These are phyloP conservation scores for Populus tremula DNA, from an alignment of 345 rosid genomes.

Conservation along the genomic window DNA sequence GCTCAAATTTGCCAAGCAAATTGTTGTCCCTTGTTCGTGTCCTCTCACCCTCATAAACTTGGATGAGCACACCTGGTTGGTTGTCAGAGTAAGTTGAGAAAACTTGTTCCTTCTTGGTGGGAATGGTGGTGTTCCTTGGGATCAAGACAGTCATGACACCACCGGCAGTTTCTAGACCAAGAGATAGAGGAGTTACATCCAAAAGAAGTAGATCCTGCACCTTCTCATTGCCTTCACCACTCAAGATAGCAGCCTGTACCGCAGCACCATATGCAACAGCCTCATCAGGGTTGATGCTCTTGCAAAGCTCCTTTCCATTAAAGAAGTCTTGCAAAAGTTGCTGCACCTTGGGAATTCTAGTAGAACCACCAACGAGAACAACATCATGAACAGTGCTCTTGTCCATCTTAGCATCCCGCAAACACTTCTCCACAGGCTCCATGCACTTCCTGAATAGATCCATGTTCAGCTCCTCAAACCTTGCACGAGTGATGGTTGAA, in stretches of 20 bases:
- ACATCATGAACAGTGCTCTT: constrained; percentile 43
- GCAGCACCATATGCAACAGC: constrained; percentile 42
- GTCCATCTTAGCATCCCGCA: constrained; percentile 52
- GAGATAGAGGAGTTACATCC: constrained; percentile 32
- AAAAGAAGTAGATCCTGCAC: constrained; percentile 23
- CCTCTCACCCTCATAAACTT: constrained; percentile 40
- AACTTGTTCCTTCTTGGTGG: constrained; percentile 32
- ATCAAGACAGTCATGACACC: constrained; percentile 36
- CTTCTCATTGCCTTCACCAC: constrained; percentile 29
- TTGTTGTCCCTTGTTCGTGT: constrained; percentile 26
- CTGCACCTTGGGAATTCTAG: constrained; percentile 46
- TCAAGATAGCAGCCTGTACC: constrained; percentile 29
- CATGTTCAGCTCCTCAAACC: constrained; percentile 51
- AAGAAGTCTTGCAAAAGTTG: constrained; percentile 36
- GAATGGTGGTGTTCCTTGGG: constrained; percentile 36
- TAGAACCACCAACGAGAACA: constrained; percentile 50
- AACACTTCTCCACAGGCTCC: constrained; percentile 55
- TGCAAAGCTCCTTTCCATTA: constrained; percentile 33
- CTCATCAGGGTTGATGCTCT: constrained; percentile 40
- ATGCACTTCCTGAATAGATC: constrained; percentile 53
- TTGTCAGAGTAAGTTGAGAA: constrained; percentile 31
- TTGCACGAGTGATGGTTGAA: constrained; percentile 43
- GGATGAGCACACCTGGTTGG: constrained; percentile 27
- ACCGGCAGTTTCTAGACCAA: constrained; percentile 28
- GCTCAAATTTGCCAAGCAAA: constrained; percentile 30